These are phyloP conservation scores for Monosporascus sp. DNA, from an alignment of 2,329 filamentous ascomycete genomes.

Conservation along the genomic window DNA sequence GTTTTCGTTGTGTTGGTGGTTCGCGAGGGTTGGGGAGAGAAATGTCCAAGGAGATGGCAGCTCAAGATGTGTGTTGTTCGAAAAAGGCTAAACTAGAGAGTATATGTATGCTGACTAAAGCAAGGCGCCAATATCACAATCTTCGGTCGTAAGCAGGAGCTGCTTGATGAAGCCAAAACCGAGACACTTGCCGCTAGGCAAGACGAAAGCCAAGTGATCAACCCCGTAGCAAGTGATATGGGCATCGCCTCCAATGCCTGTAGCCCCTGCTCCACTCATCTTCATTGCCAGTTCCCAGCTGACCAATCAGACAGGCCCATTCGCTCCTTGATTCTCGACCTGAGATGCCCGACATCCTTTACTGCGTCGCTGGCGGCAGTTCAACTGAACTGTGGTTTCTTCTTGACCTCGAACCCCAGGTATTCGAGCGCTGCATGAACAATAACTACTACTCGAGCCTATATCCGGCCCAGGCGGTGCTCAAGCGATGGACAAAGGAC, in stretches of 20 bases:
- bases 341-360: constrained; percentile 17
- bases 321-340: constrained; percentile 5
- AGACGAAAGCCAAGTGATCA: not conserved
- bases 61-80: not conserved
- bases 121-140: constrained; percentile 1
- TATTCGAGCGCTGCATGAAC: constrained; percentile 21
- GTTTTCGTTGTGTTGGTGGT: constrained; percentile 1
- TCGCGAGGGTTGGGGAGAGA: not conserved
- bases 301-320: not conserved
- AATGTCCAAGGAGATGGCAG: constrained; percentile 1
- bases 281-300: not conserved
- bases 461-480: constrained; percentile 13
- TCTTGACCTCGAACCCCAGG: constrained; percentile 11
- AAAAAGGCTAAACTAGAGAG: not conserved
- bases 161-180: not conserved
- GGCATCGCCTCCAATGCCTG: not conserved
- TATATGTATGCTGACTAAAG: not conserved
- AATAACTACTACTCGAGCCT: constrained; percentile 20
- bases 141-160: not conserved
- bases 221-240: not conserved
- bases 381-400: constrained; percentile 18
- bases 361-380: constrained; percentile 21
- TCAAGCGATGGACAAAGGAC: constrained; percentile 17
- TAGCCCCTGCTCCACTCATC: not conserved
- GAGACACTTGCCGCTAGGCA: not conserved